Evolutionary conservation across 2,329 filamentous ascomycete species (phyloP).

Genomic region (Mycosphaerella sp.): DNA sequence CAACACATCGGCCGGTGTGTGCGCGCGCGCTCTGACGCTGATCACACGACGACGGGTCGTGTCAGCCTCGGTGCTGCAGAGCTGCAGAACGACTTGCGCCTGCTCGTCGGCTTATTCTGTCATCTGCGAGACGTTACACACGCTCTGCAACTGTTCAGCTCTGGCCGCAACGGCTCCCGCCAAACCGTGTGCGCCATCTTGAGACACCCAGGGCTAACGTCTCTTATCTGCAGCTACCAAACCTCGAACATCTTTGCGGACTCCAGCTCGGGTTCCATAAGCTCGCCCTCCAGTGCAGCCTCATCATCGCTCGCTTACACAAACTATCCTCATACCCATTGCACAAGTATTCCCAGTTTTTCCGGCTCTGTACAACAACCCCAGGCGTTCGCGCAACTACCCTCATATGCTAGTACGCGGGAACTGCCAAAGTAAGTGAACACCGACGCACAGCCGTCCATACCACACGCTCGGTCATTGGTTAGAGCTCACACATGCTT

Average conservation of each 20-base stretch:
- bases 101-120: slow-evolving; percentile 14
- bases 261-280: slow-evolving; percentile 51
- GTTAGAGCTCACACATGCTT: slow-evolving; percentile 25
- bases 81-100: slow-evolving; percentile 16
- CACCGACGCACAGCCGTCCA: slow-evolving; percentile 20
- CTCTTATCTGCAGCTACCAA: slow-evolving; percentile 40
- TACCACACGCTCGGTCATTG: slow-evolving; percentile 14
- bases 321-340: slow-evolving; percentile 34
- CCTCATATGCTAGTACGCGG: slow-evolving; percentile 35
- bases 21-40: slow-evolving; percentile 11
- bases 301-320: slow-evolving; percentile 39
- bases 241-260: slow-evolving; percentile 47
- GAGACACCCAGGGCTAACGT: slow-evolving; percentile 15
- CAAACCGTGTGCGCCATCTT: slow-evolving; percentile 10
- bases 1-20: slow-evolving; percentile 19
- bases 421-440: slow-evolving; percentile 43
- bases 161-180: slow-evolving; percentile 2
- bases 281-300: slow-evolving; percentile 47
- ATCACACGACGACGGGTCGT: slow-evolving; percentile 26
- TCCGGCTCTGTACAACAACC: slow-evolving; percentile 32
- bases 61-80: slow-evolving; percentile 18
- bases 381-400: slow-evolving; percentile 37
- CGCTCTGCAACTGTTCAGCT: slow-evolving; percentile 14
- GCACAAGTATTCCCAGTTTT: slow-evolving; percentile 33
- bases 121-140: slow-evolving; percentile 24